phyloP scores from a whole-genome alignment of 345 rosid species.

The Populus davidiana region DNA sequence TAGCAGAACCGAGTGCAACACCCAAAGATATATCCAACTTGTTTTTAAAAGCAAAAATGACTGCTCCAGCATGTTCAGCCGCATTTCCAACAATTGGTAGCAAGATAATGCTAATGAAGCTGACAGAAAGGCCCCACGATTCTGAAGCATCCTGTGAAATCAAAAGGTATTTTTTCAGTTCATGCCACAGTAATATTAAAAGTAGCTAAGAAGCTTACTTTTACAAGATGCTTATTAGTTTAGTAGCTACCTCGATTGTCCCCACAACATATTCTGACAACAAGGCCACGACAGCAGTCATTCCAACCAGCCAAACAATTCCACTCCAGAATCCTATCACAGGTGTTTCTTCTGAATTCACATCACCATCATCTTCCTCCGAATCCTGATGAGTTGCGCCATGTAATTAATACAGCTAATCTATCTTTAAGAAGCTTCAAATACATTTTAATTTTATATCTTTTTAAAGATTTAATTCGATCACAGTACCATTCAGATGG shows the following conservation, averaged over 20 bases:
- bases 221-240: background rate
- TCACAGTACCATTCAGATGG: background rate
- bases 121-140: slow-evolving; percentile 85
- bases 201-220: background rate
- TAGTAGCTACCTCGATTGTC: slow-evolving; percentile 65
- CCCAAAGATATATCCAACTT: slow-evolving; percentile 83
- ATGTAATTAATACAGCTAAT: background rate
- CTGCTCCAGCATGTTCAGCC: slow-evolving; percentile 90
- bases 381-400: slow-evolving; percentile 37
- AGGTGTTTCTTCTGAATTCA: slow-evolving; percentile 42
- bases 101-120: slow-evolving; percentile 82
- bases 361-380: slow-evolving; percentile 37
- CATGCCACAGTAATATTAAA: background rate
- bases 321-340: slow-evolving; percentile 89
- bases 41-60: slow-evolving; percentile 91
- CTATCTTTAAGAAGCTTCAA: background rate
- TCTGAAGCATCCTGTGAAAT: slow-evolving; percentile 63
- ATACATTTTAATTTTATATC: background rate
- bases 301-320: slow-evolving; percentile 72
- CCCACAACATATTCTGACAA: slow-evolving; percentile 75
- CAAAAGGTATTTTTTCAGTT: background rate
- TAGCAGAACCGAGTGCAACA: slow-evolving; percentile 84
- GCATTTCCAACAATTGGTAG: slow-evolving; percentile 95
- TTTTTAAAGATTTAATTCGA: background rate
- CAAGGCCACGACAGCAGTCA: slow-evolving; percentile 69